phyloP scores from a whole-genome alignment of 768 basidiomycete species.

The Cyclocybe aegerita region DNA sequence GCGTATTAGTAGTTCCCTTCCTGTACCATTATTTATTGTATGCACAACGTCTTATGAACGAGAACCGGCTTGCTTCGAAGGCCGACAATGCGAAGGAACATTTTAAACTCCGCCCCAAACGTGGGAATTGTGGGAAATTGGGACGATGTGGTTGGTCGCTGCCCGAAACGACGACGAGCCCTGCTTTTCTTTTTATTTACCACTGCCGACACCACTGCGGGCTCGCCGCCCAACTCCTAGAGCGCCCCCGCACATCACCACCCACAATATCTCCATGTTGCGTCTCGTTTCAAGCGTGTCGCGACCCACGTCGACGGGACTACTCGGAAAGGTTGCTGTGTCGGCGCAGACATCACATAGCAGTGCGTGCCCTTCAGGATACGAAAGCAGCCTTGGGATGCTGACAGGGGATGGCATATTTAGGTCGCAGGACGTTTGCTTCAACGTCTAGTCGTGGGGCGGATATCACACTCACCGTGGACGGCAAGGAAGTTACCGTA shows the following conservation, averaged over 20 bases:
- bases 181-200: conserved; percentile 28
- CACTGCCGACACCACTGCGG: conserved; percentile 24
- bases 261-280: conserved; percentile 46
- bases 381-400: background rate
- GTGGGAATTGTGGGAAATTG: conserved; percentile 41
- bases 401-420: conserved; percentile 5
- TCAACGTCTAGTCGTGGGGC: conserved; percentile 67
- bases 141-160: conserved; percentile 43
- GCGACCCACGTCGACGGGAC: conserved; percentile 64
- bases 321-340: conserved; percentile 63
- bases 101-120: conserved; percentile 28
- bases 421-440: conserved; percentile 62
- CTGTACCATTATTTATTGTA: too few species aligned
- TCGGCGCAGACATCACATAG: conserved; percentile 33
- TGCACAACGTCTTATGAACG: too few species aligned
- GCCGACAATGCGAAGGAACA: background rate
- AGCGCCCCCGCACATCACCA: conserved; percentile 19
- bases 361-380: conserved; percentile 19
- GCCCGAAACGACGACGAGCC: conserved; percentile 43
- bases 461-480: conserved; percentile 90
- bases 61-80: too few species aligned
- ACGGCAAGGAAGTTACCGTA: conserved; percentile 96
- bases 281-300: conserved; percentile 63
- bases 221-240: conserved; percentile 30
- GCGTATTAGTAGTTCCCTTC: too few species aligned